Conservation (phyloP, 2,329 filamentous ascomycete species). For the Beauveria rudraprayagi region DNA sequence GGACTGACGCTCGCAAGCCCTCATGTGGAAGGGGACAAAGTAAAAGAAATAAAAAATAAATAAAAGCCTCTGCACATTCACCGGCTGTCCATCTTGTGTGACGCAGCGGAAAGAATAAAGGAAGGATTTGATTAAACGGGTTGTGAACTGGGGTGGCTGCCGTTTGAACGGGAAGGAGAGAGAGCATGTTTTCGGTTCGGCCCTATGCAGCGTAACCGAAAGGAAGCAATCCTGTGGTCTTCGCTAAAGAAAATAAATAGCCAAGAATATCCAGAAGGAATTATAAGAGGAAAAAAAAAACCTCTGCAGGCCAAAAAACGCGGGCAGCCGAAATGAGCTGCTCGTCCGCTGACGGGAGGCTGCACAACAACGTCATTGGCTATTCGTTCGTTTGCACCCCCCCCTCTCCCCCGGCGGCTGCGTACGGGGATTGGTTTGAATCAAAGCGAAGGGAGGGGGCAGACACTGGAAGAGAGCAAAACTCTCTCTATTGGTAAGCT, state of each 20-base stretch:
- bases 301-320: neutral
- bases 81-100: no score
- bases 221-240: neutral
- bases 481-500: no score
- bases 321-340: neutral
- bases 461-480: no score
- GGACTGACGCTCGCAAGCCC: neutral
- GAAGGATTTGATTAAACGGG: no score
- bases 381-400: neutral
- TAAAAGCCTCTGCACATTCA: no score
- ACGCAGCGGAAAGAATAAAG: no score
- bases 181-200: neutral
- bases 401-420: no score
- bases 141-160: neutral
- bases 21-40: neutral
- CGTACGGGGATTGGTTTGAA: neutral
- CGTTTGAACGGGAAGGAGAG: neutral
- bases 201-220: neutral
- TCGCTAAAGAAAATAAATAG: neutral
- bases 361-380: conserved; percentile 3
- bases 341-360: neutral
- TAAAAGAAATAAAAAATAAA: neutral
- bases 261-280: neutral
- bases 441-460: no score
- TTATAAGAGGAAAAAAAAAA: neutral